Base-by-base conservation (phyloP, 2,329 filamentous ascomycete genomes). In the Ambrosiella cleistominuta region DNA sequence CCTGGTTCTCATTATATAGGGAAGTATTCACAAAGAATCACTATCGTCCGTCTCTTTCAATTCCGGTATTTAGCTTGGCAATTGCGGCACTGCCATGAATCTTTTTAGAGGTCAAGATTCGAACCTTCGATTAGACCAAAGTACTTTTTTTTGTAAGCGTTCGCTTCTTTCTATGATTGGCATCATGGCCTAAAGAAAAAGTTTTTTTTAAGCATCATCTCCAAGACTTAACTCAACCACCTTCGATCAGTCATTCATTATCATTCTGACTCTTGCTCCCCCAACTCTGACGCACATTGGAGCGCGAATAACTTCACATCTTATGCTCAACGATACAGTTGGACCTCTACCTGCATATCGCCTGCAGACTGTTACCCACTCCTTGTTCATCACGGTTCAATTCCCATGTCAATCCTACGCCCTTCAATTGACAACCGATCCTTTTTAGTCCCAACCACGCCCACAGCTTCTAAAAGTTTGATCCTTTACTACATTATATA, bases 381-480 rank as follows among this genome's bases (percentile, higher is more conserved):
- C 27, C 35, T 36, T 53, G n/a, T 12, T 36, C 51, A 15, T 38
- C 13, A 13, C 35, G 15, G 35, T 39, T 53, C n/a, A 9, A 37
- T 15, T 38, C 15, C 13, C 51, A 53, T 53, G 51, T 53, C 51
- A 53, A 53, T 53, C 51, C 36, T 53, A 53, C 51, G 51, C 51
- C 51, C 51, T 53, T 53, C 51, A 13, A 53, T 38, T 53, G 51
- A 53, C 51, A 53, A 53, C 35, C 35, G 15, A 37, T 36, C 51
- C 51, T 39, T 53, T 53, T 47, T 8, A n/a, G 11, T 47, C 44
- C 44, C 15, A 47, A 17, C 8, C 44, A 47, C 27, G 4, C 27
- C 27, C 27, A 27, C 27, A 27, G 27, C 27, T 27, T 27, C 27
- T 27, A 27, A 27, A 27, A 27, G 27, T 27, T 27, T 5, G 27